phyloP scores from a whole-genome alignment of 306 rosid genomes.

The Vachellia collinsii region DNA sequence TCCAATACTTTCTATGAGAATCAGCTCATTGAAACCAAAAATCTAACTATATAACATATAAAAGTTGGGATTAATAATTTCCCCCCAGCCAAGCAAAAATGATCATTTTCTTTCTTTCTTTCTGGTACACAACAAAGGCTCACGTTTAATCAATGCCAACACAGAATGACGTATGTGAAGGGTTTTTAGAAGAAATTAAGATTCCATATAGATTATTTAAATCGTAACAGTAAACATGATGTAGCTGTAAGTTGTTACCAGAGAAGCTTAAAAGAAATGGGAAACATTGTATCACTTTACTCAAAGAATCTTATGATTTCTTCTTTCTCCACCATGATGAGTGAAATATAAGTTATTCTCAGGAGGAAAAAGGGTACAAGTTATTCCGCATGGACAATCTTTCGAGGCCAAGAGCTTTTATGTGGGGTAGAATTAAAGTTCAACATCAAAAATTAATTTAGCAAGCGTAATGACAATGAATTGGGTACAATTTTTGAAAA shows the following conservation, averaged over 20 bases:
- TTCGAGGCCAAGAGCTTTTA: constrained; percentile 16
- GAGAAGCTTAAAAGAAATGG: constrained; percentile 28
- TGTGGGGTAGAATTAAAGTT: constrained; percentile 22
- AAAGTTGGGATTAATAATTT: background rate
- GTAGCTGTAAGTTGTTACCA: background rate
- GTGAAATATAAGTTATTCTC: constrained; percentile 39
- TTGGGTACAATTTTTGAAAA: background rate
- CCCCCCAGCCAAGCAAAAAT: no score
- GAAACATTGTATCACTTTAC: constrained; percentile 39
- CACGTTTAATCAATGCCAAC: no score
- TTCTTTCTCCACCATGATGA: constrained; percentile 39
- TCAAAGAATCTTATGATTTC: constrained; percentile 41
- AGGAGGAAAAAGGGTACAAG: constrained; percentile 20
- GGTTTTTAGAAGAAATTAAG: background rate
- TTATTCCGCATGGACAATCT: constrained; percentile 34
- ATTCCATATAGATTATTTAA: constrained; percentile 1
- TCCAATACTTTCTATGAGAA: constrained; percentile 14
- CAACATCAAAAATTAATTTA: constrained; percentile 17
- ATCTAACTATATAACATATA: background rate
- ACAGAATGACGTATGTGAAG: background rate
- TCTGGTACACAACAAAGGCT: no score
- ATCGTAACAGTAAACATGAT: constrained; percentile 14
- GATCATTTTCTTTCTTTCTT: no score
- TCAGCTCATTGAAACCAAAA: background rate
- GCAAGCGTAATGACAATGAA: constrained; percentile 1